Percentiles rank a stretch among this genome's conserved stretches.
Evolutionary conservation across 1,284 basidiomycete genomes (phyloP).

Genomic region (Tilletia walkeri): DNA sequence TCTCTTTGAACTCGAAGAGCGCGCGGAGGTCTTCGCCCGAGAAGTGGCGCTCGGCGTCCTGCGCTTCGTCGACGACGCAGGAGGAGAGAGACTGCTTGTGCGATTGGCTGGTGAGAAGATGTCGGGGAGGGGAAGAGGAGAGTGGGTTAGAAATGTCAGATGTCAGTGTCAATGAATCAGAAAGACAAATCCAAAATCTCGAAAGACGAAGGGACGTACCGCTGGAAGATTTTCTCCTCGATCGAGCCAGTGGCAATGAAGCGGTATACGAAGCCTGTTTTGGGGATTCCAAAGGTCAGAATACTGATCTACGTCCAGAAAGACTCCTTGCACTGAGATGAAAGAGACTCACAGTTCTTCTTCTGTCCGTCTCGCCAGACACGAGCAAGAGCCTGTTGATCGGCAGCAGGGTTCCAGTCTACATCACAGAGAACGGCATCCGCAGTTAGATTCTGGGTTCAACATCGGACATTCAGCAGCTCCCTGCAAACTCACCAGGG

Average conservation of each 20-base stretch:
- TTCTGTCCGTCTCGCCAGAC: conserved; percentile 99
- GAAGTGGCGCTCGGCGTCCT: conserved; percentile 93
- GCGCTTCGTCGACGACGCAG: conserved; percentile 94
- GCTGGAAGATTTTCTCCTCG: conserved; percentile 97
- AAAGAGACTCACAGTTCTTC: conserved; percentile 62
- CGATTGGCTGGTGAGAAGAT: conserved; percentile 59
- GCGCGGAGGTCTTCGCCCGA: conserved; percentile 84
- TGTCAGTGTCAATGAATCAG: background rate
- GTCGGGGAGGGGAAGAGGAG: background rate
- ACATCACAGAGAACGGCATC: conserved; percentile 11
- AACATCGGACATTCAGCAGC: conserved; percentile 4
- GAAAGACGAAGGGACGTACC: conserved; percentile 57
- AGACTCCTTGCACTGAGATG: background rate
- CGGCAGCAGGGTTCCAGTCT: conserved; percentile 97
- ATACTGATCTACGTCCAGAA: too few species aligned
- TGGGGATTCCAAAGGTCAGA: too few species aligned
- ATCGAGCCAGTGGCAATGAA: conserved; percentile 97
- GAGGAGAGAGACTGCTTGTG: conserved; percentile 95
- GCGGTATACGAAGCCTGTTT: conserved; percentile 87
- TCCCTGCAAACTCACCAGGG: conserved; percentile 58
- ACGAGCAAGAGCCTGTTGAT: conserved; percentile 95
- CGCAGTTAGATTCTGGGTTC: background rate
- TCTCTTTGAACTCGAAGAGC: conserved; percentile 86
- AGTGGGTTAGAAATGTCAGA: too few species aligned
- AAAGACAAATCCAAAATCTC: too few species aligned